A percentile compares a stretch with the other conserved stretches of the same genome.
Conservation (phyloP, 1,284 basidiomycete species). For the Cutaneotrichosporon sp. region DNA sequence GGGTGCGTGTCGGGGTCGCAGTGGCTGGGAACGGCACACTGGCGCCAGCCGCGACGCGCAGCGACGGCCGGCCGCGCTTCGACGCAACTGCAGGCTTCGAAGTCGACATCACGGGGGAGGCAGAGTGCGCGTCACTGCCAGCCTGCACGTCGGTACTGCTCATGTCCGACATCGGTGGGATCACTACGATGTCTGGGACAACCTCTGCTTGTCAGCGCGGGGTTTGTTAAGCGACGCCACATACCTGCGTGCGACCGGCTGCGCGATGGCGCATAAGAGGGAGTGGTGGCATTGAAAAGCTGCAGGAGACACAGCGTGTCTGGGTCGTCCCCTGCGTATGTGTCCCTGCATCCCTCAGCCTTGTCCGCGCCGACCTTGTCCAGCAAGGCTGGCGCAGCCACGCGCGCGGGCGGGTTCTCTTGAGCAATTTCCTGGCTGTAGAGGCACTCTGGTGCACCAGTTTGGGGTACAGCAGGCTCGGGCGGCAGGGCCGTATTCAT, state of each 20-base stretch:
- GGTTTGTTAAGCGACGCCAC: neutral
- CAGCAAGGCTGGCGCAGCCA: neutral
- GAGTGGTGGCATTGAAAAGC: neutral
- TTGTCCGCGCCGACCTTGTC: neutral
- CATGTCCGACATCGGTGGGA: neutral
- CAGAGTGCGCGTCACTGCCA: neutral
- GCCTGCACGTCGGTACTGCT: neutral
- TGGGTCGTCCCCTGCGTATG: neutral
- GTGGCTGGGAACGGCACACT: neutral
- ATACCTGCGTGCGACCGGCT: neutral
- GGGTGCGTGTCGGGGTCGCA: neutral
- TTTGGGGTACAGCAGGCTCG: neutral
- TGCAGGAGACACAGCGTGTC: neutral
- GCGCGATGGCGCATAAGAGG: neutral
- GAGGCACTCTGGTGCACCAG: neutral
- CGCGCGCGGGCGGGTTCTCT: neutral
- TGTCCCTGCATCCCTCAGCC: neutral
- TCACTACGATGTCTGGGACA: neutral
- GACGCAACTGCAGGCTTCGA: neutral
- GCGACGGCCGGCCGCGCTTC: neutral
- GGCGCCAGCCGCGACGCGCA: neutral
- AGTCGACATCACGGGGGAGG: neutral
- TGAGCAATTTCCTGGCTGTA: neutral
- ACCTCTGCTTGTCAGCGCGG: neutral
- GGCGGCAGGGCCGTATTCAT: neutral